Percentiles rank a stretch among this genome's conserved stretches.
phyloP scores from a whole-genome alignment of 2,329 filamentous ascomycete genomes.

The Capronia americana region DNA sequence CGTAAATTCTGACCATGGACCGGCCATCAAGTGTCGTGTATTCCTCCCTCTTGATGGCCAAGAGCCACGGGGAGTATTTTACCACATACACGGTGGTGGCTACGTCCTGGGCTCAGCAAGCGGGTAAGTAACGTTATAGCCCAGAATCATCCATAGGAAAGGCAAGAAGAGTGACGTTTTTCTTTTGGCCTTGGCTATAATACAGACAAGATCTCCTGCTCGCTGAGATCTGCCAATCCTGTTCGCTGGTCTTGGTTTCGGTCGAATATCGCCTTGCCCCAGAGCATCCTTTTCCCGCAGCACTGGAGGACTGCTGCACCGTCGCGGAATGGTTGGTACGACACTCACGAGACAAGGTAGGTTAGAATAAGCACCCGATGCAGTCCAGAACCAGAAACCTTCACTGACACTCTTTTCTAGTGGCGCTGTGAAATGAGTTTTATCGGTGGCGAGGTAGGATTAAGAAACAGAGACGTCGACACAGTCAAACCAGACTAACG shows the following conservation, averaged over 20 bases:
- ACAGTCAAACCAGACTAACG: not conserved
- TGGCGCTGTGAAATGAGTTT: slow-evolving; percentile 5
- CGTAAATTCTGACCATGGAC: not conserved
- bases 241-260: slow-evolving; percentile 6
- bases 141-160: not conserved
- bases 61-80: not conserved
- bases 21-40: not conserved
- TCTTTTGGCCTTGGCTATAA: not conserved
- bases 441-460: slow-evolving; percentile 5
- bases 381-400: not conserved
- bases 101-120: not conserved
- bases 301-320: slow-evolving; percentile 7
- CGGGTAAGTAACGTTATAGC: not conserved
- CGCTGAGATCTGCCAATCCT: not conserved
- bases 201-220: not conserved
- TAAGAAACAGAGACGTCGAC: not conserved
- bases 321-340: not conserved
- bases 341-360: not conserved
- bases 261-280: slow-evolving; percentile 23
- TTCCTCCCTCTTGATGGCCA: not conserved
- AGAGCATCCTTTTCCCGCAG: slow-evolving; percentile 9
- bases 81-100: not conserved
- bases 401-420: not conserved
- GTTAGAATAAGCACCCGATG: not conserved
- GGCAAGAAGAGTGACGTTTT: not conserved